Conservation (phyloP, 768 basidiomycete species). For the Xerocomellus dryophilus region DNA sequence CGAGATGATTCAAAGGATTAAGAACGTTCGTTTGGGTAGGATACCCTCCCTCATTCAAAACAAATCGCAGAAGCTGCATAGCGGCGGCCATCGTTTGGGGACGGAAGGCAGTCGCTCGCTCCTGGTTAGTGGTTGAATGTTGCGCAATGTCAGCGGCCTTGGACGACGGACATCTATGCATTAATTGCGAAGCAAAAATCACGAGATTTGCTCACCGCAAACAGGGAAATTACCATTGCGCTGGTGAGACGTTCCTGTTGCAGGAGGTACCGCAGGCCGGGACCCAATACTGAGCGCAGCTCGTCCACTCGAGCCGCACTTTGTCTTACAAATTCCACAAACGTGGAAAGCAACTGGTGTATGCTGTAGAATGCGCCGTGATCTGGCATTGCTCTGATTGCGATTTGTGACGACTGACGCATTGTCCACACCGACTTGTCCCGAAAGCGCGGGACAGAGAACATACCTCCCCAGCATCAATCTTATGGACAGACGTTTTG, state of each 20-base stretch:
- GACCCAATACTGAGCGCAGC: slow-evolving; percentile 3
- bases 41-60: slow-evolving; percentile 33
- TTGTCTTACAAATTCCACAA: slow-evolving; percentile 22
- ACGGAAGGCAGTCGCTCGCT: slow-evolving; percentile 31
- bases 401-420: slow-evolving; percentile 16
- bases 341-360: slow-evolving; percentile 9
- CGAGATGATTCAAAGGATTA: slow-evolving; percentile 27
- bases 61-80: slow-evolving; percentile 42
- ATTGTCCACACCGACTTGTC: slow-evolving; percentile 11
- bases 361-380: slow-evolving; percentile 8
- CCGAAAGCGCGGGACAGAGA: slow-evolving; percentile 40
- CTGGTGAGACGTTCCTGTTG: slow-evolving; percentile 30
- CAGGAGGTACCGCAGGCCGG: slow-evolving; percentile 8
- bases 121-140: not conserved
- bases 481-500: slow-evolving; percentile 55
- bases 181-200: not conserved
- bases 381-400: not conserved
- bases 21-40: slow-evolving; percentile 2
- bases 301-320: slow-evolving; percentile 16
- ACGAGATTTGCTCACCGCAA: slow-evolving; percentile 29
- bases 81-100: slow-evolving; percentile 47
- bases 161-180: not conserved
- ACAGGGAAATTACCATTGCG: slow-evolving; percentile 38
- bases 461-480: slow-evolving; percentile 57
- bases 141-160: slow-evolving; percentile 24